Base-by-base conservation (phyloP, 148 eudicot species). In the Rhododendron griersonianum region DNA sequence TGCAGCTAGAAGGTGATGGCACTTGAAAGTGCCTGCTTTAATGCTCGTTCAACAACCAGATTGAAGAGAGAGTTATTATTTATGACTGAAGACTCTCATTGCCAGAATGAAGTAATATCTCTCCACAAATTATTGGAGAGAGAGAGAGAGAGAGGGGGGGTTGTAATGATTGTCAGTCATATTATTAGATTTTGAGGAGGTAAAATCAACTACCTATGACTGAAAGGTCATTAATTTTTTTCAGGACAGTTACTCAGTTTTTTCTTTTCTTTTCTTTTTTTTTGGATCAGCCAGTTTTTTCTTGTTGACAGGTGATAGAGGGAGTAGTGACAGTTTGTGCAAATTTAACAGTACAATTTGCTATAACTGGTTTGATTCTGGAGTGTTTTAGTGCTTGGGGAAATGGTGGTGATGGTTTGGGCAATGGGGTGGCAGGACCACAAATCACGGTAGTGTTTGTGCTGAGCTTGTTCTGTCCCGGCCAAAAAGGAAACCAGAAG, bases 401-500 rank as follows among this genome's bases (percentile, higher is more conserved):
- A 78, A 74, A 41, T 3, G 81, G 59, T 25, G 88, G 82, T 75
- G 77, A 23, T 82, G 51, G 85, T 39, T 33, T n/a, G 65, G 51
- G 25, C 8, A 75, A 61, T 11, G 55, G 30, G 80, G 7, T 74
- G 73, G 85, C 13, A 47, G 88, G 61, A 87, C 78, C 86, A 47
- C 25, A 37, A n/a, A 78, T 67, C 86, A 61, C 51, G 9, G 6
- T 25, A 83, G 67, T 41, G 67, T 25, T 78, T 87, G 44, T 77
- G 86, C 83, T 78, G 81, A 78, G 37, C 39, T 23, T 61, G 5
- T 83, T 59, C 79, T 83, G 86, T 87, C 83, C 78, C 61, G 78
- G 78, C 86, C 83, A 87, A 77, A 82, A 82, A 65, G 61, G 86
- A 83, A 78, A 83, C 37, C 78, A 76, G 85, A 75, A 75, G 77